Base-by-base conservation (phyloP, 202 grass and related monocot genomes). In the Panicum virgatum region DNA sequence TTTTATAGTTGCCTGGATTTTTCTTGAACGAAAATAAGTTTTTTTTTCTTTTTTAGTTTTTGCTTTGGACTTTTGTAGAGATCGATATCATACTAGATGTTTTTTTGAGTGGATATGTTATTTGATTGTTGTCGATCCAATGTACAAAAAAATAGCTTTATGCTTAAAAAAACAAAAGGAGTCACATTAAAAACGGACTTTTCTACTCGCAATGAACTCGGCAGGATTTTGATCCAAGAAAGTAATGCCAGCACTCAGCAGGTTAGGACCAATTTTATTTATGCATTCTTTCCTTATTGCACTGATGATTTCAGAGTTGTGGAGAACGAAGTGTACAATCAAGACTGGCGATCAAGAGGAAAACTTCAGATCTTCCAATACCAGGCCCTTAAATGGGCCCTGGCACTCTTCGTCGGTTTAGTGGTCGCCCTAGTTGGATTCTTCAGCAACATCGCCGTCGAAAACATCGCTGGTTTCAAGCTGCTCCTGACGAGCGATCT, bases 391-490 rank as follows among this genome's bases (percentile, higher is more conserved):
- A 92, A 92, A 75, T 92, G 86, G 90, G 43, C 74, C 26, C 69
- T 92, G 23, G 90, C 90, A 44, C 90, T 92, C 43, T 66, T 92
- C 29, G 80, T 92, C 27, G 86, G 90, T 42, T 44, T 69, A 45
- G 47, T 62, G 39, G 80, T 85, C 23, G 83, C 83, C 18, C 63
- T 92, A 4, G 76, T 83, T 11, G 90, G 83, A 27, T 92, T 92
- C 83, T 92, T 92, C 83, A 92, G 19, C 65, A 89, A 92, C 75
- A 86, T 92, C 48, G 63, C 90, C 46, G 90, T 92, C 6, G 86
- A 92, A 69, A 92, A 92, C 75, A 92, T 92, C 29, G 83, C 90
- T 7, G 90, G 90, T 3, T 86, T 86, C 47, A 92, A 89, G 75
- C 72, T 89, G 62, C 76, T 89, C 20, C 37, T 86, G 22, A 92